Base-by-base conservation (phyloP, 1,284 basidiomycete genomes). In the Fomitopsis pinicola region DNA sequence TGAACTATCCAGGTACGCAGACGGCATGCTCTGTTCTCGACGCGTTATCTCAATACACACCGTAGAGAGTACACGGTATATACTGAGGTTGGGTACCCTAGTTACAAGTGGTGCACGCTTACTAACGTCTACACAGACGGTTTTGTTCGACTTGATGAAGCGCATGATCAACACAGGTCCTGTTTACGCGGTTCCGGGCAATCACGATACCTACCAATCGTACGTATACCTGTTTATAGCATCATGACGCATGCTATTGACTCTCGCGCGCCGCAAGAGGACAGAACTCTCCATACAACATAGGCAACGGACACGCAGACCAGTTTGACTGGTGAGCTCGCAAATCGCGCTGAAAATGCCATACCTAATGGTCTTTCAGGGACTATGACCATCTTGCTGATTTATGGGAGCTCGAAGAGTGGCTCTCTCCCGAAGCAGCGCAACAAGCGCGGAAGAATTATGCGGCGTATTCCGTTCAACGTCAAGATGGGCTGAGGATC, bases 131-230 rank as follows among this genome's bases (percentile, higher is more conserved):
- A 14, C 7, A 6, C 26, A 89, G 88, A 81, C 85, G 1, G 75
- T 87, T 0, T 56, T 90, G 22, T 91, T 83, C 67, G 87, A 86
- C 64, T 76, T 91, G 26, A 81, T 90, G 73, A 87, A 82, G 69
- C 76, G 77, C 15, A 78, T 78, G 64, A 77, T 91, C 42, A 83
- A 83, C 7, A 78, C 82, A 5, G 87, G 87, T 0, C 87, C 89
- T 28, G 80, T 91, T 1, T 92, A 91, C 66, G 84, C 86, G 33
- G 82, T 85, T 0, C 75, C 91, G 10, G 90, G 90, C 15, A 92
- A 91, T 69, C 89, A 91, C 66, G 90, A 92, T 69, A 84, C 79
- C 42, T 88, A 88, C 70, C 82, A 84, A 64, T 77, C 82, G 86
- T 87, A 56, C 42, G 72, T 58, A 8, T n/a, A 14, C 30, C 33